Percentiles rank a stretch among this genome's conserved stretches.
Conservation (phyloP, 352 stramenopile genomes). For the Blastocystis sp. region DNA sequence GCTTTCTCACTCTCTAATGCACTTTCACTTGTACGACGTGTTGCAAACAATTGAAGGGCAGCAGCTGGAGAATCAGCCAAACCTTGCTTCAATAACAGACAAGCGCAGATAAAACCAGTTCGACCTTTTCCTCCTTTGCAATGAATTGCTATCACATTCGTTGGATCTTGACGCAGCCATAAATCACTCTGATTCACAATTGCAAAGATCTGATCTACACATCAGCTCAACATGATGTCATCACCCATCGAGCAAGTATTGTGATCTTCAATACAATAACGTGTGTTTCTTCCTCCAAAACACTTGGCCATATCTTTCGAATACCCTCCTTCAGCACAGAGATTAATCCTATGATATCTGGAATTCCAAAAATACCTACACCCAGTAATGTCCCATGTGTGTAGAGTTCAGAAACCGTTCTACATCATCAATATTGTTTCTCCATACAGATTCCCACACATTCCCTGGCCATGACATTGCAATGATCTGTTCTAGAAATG, state of each 20-base stretch:
- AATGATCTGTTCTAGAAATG: slow-evolving; percentile 10
- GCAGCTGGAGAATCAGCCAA: neutral
- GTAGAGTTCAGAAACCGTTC: slow-evolving; percentile 38
- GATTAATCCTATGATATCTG: slow-evolving; percentile 23
- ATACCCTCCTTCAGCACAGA: slow-evolving; percentile 55
- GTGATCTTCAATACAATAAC: slow-evolving; percentile 57
- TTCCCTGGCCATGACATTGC: slow-evolving; percentile 62
- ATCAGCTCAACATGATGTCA: neutral
- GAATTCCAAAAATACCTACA: neutral
- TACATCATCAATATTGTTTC: slow-evolving; percentile 63
- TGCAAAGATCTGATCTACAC: neutral
- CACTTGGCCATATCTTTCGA: neutral
- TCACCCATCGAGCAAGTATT: slow-evolving; percentile 32
- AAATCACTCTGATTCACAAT: slow-evolving; percentile 36
- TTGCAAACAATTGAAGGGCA: slow-evolving; percentile 52
- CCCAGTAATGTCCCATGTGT: slow-evolving; percentile 48
- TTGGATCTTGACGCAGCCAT: slow-evolving; percentile 17
- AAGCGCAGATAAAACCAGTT: slow-evolving; percentile 51
- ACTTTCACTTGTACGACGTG: neutral
- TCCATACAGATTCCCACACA: slow-evolving; percentile 7
- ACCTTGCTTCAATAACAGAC: slow-evolving; percentile 53
- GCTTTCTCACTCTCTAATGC: neutral
- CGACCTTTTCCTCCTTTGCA: slow-evolving; percentile 62
- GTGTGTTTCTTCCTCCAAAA: slow-evolving; percentile 31
- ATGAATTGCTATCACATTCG: slow-evolving; percentile 50